Conservation (phyloP, 805 yeast genomes). For the Suhomyces faveliae region DNA sequence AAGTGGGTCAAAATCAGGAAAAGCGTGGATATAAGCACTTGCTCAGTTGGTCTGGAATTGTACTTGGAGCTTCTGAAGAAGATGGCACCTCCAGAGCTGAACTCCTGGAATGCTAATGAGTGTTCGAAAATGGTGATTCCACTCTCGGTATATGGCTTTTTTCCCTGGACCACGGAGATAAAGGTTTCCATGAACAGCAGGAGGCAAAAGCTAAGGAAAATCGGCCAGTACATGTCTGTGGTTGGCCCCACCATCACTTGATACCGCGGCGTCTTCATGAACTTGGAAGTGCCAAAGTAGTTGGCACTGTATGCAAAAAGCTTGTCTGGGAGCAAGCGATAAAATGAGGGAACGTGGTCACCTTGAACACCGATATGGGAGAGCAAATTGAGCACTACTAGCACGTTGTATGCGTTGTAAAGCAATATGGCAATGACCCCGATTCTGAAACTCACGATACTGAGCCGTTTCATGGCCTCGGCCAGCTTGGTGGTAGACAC, state of each 20-base stretch:
- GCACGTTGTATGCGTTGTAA: conserved; percentile 24
- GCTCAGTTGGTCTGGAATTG: conserved; percentile 49
- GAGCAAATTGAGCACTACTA: conserved; percentile 32
- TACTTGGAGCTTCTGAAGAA: conserved; percentile 21
- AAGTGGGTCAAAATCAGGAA: conserved; percentile 60
- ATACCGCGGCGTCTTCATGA: conserved; percentile 28
- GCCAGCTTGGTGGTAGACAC: conserved; percentile 12
- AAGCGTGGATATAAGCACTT: conserved; percentile 49
- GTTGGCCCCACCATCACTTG: conserved; percentile 47
- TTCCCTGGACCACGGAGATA: conserved; percentile 54
- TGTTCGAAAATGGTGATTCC: conserved; percentile 75
- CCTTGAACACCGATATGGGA: conserved; percentile 14
- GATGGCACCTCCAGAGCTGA: conserved; percentile 38
- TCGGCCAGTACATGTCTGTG: conserved; percentile 55
- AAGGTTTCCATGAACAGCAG: conserved; percentile 68
- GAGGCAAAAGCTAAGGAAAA: conserved; percentile 55
- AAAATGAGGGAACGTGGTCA: conserved; percentile 9
- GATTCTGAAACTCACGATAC: conserved; percentile 27
- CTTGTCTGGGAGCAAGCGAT: conserved; percentile 14
- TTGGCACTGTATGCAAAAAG: conserved; percentile 26
- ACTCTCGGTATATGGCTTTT: conserved; percentile 57
- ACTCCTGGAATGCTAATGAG: conserved; percentile 74
- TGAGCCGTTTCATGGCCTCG: conserved; percentile 18
- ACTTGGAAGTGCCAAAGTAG: conserved; percentile 17
- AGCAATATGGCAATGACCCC: conserved; percentile 26